Evolutionary conservation across 2,329 filamentous ascomycete species (phyloP).

Genomic region (Pseudopyrenochaeta lycopersici): DNA sequence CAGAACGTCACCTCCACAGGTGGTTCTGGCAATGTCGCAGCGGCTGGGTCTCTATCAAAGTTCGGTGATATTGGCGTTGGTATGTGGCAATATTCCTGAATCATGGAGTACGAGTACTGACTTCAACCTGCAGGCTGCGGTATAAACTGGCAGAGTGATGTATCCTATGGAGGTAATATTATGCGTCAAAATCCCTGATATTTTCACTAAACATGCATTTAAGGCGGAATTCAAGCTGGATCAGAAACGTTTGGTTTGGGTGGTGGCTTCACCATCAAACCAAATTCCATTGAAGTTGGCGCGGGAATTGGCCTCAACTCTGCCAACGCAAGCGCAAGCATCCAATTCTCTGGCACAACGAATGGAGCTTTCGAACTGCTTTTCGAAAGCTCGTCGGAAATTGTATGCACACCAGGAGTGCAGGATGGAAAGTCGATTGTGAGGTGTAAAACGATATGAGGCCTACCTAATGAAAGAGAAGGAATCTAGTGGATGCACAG

Average conservation of each 20-base stretch:
- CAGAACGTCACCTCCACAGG: conserved; percentile 14
- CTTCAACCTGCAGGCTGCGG: conserved; percentile 19
- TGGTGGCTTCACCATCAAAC: conserved; percentile 15
- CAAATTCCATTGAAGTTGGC: conserved; percentile 4
- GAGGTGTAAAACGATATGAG: conserved; percentile 6
- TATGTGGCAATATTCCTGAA: no score
- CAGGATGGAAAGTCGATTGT: conserved; percentile 4
- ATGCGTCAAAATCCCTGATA: not conserved
- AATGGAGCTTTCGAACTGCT: conserved; percentile 12
- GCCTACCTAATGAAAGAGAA: no score
- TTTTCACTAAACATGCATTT: not conserved
- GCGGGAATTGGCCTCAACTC: conserved; percentile 15
- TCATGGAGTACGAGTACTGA: no score
- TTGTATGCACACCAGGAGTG: conserved; percentile 7
- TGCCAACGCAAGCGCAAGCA: not conserved
- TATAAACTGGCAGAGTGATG: conserved; percentile 14
- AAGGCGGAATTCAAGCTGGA: conserved; percentile 18
- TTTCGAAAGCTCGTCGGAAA: conserved; percentile 6
- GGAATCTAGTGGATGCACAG: no score
- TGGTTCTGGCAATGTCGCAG: conserved; percentile 15
- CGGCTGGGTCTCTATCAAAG: conserved; percentile 10
- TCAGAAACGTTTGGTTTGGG: conserved; percentile 16
- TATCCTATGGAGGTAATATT: conserved; percentile 14
- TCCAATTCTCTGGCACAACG: conserved; percentile 6
- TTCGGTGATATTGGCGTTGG: conserved; percentile 13